A percentile compares a stretch with the other conserved stretches of the same genome.
Conservation (phyloP, 345 rosid species). For the Trapa incisa region DNA sequence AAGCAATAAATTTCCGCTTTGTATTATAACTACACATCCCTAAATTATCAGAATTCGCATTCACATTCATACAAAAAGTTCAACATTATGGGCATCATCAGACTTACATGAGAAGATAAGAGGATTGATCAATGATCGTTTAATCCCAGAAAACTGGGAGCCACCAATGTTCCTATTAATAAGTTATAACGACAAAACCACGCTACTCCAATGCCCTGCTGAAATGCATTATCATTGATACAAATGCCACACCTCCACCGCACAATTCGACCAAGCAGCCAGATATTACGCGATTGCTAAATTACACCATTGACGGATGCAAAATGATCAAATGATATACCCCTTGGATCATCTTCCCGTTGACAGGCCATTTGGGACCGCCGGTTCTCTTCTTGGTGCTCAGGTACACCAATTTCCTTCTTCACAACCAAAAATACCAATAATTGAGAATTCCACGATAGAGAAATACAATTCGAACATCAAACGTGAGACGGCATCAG, state of each 20-base stretch:
- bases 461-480: not conserved
- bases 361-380: constrained; percentile 7
- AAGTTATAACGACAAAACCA: not conserved
- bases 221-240: not conserved
- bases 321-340: constrained; percentile 21
- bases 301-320: not conserved
- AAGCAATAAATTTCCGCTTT: not conserved
- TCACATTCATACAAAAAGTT: not conserved
- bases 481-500: not conserved
- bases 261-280: not conserved
- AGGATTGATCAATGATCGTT: not conserved
- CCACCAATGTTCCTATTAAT: not conserved
- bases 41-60: not conserved
- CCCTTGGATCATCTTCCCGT: constrained; percentile 62
- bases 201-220: not conserved
- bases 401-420: constrained; percentile 70
- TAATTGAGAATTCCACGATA: not conserved
- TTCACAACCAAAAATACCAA: constrained; percentile 6
- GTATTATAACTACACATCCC: not conserved
- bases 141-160: not conserved
- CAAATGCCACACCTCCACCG: not conserved
- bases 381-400: constrained; percentile 65
- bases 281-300: not conserved
- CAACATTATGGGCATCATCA: not conserved
- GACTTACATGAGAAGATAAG: not conserved